Evolutionary conservation across 306 rosid species (phyloP).

Genomic region (Cucurbita ficifolia): DNA sequence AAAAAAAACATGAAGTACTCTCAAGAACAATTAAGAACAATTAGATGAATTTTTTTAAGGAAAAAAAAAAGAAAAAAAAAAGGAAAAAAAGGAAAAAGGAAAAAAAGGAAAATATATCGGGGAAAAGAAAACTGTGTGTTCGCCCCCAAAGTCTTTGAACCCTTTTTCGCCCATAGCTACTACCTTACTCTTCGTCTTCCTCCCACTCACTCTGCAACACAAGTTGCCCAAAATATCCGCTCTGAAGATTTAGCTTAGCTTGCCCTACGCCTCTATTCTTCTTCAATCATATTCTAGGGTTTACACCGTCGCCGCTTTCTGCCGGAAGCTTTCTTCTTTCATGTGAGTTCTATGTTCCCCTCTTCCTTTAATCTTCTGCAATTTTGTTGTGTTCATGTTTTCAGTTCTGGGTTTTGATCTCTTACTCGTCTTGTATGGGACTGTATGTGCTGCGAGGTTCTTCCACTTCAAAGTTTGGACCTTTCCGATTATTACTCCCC

Average conservation of each 20-base stretch:
- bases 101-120: background rate
- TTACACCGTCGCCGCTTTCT: background rate
- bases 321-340: background rate
- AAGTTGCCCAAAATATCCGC: background rate
- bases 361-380: background rate
- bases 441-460: background rate
- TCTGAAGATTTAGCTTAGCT: background rate
- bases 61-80: background rate
- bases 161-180: background rate
- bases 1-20: too few relatives aligned
- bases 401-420: background rate
- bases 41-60: too few relatives aligned
- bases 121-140: background rate
- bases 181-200: background rate
- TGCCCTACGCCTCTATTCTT: background rate
- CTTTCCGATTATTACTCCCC: background rate
- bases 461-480: background rate
- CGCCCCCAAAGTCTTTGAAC: background rate
- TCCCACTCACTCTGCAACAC: background rate
- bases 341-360: background rate
- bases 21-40: too few relatives aligned
- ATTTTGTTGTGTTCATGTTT: background rate
- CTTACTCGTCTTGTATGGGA: background rate
- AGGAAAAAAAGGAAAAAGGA: too few relatives aligned
- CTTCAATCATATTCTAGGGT: background rate